Conservation (phyloP, 2,329 filamentous ascomycete species). For the Acrocalymma vagum region DNA sequence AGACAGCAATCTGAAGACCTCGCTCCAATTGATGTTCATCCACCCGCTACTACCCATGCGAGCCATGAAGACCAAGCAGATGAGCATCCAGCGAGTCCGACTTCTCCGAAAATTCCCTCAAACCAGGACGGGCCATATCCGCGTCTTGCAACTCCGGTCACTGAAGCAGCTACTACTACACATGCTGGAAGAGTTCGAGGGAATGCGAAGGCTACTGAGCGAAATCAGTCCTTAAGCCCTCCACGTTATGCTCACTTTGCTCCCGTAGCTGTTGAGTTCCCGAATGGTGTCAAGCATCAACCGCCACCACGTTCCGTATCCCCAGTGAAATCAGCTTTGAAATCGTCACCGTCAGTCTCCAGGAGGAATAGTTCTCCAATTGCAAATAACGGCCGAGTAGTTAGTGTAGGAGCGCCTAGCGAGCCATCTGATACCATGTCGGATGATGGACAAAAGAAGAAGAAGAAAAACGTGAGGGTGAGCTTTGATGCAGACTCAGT, state of each 20-base stretch:
- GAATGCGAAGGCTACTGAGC: constrained; percentile 34
- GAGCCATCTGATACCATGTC: constrained; percentile 67
- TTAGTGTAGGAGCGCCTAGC: constrained; percentile 56
- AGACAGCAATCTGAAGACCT: constrained; percentile 51
- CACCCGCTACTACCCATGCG: constrained; percentile 12
- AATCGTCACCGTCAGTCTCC: constrained; percentile 66
- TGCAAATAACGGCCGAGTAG: constrained; percentile 60
- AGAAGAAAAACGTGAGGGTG: constrained; percentile 74
- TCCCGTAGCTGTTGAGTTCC: constrained; percentile 59
- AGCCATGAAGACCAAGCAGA: constrained; percentile 12
- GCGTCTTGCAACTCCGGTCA: constrained; percentile 18
- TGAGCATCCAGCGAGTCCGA: too few relatives aligned
- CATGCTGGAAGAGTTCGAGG: constrained; percentile 17
- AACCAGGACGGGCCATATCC: constrained; percentile 41
- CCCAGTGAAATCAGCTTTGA: constrained; percentile 80
- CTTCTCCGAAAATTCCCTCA: constrained; percentile 27
- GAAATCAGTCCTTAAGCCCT: constrained; percentile 65
- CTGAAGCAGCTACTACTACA: constrained; percentile 12
- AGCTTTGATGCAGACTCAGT: constrained; percentile 80
- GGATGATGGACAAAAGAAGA: constrained; percentile 49
- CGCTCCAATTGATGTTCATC: constrained; percentile 49
- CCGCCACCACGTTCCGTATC: constrained; percentile 76
- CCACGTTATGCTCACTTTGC: constrained; percentile 74
- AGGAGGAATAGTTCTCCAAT: constrained; percentile 53
- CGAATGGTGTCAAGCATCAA: constrained; percentile 68